Base-by-base conservation (phyloP, 2,329 filamentous ascomycete genomes). In the Hortaea sp. region DNA sequence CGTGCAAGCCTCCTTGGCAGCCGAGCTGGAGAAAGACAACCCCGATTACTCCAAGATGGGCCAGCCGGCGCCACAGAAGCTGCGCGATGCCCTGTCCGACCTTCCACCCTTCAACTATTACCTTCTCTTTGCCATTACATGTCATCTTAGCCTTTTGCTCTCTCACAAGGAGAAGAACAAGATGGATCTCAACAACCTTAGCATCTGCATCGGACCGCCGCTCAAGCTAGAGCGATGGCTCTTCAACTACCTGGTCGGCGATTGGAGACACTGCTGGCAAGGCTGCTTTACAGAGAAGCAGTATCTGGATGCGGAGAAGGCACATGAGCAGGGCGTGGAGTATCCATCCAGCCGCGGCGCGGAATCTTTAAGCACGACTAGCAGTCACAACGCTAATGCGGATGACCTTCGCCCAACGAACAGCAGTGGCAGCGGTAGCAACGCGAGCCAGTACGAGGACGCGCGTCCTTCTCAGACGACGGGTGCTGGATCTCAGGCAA, bases 81-180 rank as follows among this genome's bases (percentile, higher is more conserved):
- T 97, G 47, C 82, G 94, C 55, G 88, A 95, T 53, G 88, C 95
- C 65, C 79, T 97, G 2, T 95, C 90, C 1, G 89, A 87, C 57
- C 75, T 97, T n/a, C 86, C 90, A 5, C 90, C 90, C 0, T 95
- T 92, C 73, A 94, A 95, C 69, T 97, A 97, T 69, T 95, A 97
- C 62, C 82, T 97, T 10, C 80, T 97, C 5, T 97, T 97, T 64
- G 90, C 90, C 58, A 95, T 95, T 57, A 97, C 90, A 31, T 95
- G 90, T 66, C 90, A 97, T 60, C 81, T 97, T 42, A 95, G 88
- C 58, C 77, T 95, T 28, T 76, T 97, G 7, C 81, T 95, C 56
- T 88, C 87, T 1, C 90, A 94, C 65, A 85, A 88, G 27, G 87
- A 94, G 53, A 89, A 90, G 72, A 97, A 95, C 76, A 95, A 94